Conservation (phyloP, 768 basidiomycete species). For the Lactarius tabidus region DNA sequence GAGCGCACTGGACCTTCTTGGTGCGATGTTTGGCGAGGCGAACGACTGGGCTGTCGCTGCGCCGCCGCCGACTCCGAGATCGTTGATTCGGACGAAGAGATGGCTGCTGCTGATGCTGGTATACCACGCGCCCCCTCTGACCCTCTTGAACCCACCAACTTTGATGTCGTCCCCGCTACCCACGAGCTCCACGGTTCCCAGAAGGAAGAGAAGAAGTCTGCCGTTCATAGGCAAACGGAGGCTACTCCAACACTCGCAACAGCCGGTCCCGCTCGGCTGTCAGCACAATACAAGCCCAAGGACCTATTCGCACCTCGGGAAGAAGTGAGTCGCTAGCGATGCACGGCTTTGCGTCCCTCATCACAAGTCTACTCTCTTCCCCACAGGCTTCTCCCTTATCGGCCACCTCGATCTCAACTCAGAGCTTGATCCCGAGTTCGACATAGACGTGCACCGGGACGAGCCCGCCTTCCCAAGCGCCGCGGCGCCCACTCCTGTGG, state of each 20-base stretch:
- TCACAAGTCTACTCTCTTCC: neutral
- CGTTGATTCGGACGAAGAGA: slow-evolving; percentile 52
- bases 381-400: slow-evolving; percentile 69
- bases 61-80: too few relatives aligned
- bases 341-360: neutral
- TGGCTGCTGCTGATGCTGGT: too few relatives aligned
- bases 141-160: slow-evolving; percentile 31
- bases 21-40: slow-evolving; percentile 47
- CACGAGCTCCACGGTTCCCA: neutral
- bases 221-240: neutral
- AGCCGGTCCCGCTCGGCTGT: neutral
- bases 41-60: slow-evolving; percentile 57
- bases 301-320: slow-evolving; percentile 70
- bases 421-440: slow-evolving; percentile 57
- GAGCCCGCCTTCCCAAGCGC: too few relatives aligned
- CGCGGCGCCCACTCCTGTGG: neutral
- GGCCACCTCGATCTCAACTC: slow-evolving; percentile 70
- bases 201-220: neutral
- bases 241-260: neutral
- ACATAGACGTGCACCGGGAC: slow-evolving; percentile 46
- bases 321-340: slow-evolving; percentile 42
- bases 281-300: slow-evolving; percentile 44
- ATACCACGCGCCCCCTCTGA: too few relatives aligned
- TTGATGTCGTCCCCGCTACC: slow-evolving; percentile 20
- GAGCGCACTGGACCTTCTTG: slow-evolving; percentile 45